phyloP scores from a whole-genome alignment of 495 filamentous ascomycete genomes.

The Chaetomidium leptoderma region DNA sequence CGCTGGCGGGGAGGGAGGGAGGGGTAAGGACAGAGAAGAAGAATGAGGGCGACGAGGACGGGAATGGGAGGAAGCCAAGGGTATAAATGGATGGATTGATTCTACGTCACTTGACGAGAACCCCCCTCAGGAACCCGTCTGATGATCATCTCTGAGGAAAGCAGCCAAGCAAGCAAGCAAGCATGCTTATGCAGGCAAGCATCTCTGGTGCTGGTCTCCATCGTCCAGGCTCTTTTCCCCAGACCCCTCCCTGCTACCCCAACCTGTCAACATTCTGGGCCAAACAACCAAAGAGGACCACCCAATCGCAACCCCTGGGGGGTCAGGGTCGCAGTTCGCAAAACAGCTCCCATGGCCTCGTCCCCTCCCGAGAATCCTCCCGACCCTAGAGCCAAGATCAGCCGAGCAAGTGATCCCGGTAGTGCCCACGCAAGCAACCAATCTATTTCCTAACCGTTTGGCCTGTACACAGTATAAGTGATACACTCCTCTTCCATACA shows the following conservation, averaged over 20 bases:
- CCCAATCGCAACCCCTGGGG: constrained; percentile 3
- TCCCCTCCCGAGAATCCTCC: constrained; percentile 1
- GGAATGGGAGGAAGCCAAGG: not conserved
- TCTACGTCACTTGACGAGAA: constrained; percentile 1
- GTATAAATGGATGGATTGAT: constrained; percentile 3
- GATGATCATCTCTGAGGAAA: too few species aligned
- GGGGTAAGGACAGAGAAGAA: not conserved
- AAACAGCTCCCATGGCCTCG: too few species aligned
- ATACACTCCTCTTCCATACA: not conserved
- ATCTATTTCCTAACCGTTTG: not conserved
- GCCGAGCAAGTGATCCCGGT: not conserved
- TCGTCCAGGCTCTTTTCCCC: constrained; percentile 4
- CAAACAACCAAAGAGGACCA: not conserved
- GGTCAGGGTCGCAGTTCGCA: not conserved
- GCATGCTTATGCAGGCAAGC: too few species aligned
- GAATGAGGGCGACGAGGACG: not conserved
- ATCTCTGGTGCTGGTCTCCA: not conserved
- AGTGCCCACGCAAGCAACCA: not conserved
- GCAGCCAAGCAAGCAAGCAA: too few species aligned
- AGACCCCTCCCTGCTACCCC: constrained; percentile 7
- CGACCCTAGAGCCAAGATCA: not conserved
- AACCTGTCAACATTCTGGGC: constrained; percentile 1
- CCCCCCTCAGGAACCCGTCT: too few species aligned
- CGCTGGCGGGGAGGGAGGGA: not conserved
- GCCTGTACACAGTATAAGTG: not conserved